A percentile compares a stretch with the other conserved stretches of the same genome.
These are phyloP conservation scores for Paramecium octaurelia DNA, from an alignment of 73 alveolate species.

Conservation along the genomic window DNA sequence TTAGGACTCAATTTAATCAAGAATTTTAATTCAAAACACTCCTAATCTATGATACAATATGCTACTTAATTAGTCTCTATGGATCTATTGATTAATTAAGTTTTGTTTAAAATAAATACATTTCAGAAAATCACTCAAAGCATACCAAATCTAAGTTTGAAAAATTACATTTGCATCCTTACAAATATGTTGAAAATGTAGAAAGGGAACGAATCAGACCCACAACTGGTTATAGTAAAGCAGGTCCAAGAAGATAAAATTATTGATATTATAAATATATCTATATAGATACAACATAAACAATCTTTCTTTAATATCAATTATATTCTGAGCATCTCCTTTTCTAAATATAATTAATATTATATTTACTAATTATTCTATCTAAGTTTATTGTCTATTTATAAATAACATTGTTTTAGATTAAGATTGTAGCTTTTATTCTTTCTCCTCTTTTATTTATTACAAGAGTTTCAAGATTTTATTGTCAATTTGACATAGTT, in stretches of 20 bases:
- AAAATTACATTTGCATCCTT: neutral
- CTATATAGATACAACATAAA: neutral
- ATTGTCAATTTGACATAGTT: neutral
- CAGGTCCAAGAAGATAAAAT: neutral
- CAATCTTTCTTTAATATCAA: neutral
- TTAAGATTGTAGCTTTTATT: neutral
- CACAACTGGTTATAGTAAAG: conserved; percentile 13
- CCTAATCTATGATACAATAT: neutral
- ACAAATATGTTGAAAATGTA: neutral
- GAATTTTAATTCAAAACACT: neutral
- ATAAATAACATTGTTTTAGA: neutral
- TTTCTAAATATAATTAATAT: neutral
- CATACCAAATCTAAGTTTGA: conserved; percentile 14
- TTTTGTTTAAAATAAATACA: neutral
- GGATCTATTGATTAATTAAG: neutral
- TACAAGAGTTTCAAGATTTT: neutral
- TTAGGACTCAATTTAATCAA: neutral
- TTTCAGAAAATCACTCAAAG: neutral
- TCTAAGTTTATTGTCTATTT: neutral
- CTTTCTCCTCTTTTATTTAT: neutral
- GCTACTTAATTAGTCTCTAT: conserved; percentile 26
- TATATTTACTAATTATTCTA: neutral
- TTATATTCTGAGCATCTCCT: neutral
- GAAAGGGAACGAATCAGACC: conserved; percentile 44
- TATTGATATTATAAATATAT: neutral